A percentile compares a stretch with the other conserved stretches of the same genome.
Conservation (phyloP, 768 basidiomycete species). For the Crucibulum laeve region DNA sequence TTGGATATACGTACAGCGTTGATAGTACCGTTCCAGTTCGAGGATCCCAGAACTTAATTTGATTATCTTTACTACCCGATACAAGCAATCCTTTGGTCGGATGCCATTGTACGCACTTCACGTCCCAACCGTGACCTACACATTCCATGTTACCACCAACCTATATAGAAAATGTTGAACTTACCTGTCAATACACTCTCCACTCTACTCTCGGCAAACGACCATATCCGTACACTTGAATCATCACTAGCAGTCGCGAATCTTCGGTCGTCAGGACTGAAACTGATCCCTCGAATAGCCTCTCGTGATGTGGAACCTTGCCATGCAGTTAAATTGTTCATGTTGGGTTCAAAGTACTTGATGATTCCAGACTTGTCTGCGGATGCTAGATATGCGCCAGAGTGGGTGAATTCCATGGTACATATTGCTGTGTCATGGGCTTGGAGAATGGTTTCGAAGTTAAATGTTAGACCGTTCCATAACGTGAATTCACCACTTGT, state of each 20-base stretch:
- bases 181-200: conserved; percentile 84
- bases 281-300: conserved; percentile 86
- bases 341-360: conserved; percentile 98
- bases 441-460: conserved; percentile 99
- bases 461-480: conserved; percentile 99
- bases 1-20: conserved; percentile 61
- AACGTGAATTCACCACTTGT: conserved; percentile 97
- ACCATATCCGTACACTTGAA: conserved; percentile 92
- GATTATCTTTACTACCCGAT: conserved; percentile 95
- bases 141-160: background rate
- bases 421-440: conserved; percentile 96
- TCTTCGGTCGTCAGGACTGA: conserved; percentile 86
- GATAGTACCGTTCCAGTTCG: conserved; percentile 87
- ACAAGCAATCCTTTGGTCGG: conserved; percentile 93
- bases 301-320: conserved; percentile 83
- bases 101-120: conserved; percentile 98
- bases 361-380: conserved; percentile 92
- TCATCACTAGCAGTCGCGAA: conserved; percentile 98
- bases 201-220: conserved; percentile 85
- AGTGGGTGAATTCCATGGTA: conserved; percentile 84
- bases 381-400: conserved; percentile 89
- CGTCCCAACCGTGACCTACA: conserved; percentile 97
- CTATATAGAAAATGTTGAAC: conserved; percentile 5
- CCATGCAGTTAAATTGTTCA: conserved; percentile 97
- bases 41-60: conserved; percentile 99